Conservation (phyloP, 371 early-diverging fungal genomes). For the Mortierella polycephala region DNA sequence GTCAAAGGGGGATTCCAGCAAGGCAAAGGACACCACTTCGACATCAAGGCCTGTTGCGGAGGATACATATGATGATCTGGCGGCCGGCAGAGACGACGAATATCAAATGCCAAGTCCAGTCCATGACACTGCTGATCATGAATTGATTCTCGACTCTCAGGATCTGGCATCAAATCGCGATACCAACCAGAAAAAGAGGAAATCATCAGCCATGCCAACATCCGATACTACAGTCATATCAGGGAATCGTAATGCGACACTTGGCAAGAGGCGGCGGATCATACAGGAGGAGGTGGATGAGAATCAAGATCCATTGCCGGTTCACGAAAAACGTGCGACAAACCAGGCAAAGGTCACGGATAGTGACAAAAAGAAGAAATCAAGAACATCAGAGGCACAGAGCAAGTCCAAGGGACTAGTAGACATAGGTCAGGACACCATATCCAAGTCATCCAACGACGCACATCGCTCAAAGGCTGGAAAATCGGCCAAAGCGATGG, state of each 20-base stretch:
- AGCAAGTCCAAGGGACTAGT: neutral
- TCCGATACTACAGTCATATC: neutral
- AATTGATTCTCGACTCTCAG: neutral
- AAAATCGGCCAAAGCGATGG: neutral
- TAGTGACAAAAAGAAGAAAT: neutral
- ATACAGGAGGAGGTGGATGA: conserved; percentile 48
- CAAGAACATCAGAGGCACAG: neutral
- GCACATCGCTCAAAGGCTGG: neutral
- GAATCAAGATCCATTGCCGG: conserved; percentile 30
- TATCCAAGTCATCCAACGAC: neutral
- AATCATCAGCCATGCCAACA: neutral
- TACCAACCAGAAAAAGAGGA: conserved; percentile 5
- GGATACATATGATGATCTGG: conserved; percentile 13
- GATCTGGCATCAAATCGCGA: neutral
- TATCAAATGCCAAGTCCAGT: conserved; percentile 9
- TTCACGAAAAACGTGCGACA: neutral
- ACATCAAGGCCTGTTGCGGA: conserved; percentile 10
- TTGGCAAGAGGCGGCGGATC: conserved; percentile 28
- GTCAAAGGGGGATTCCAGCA: neutral
- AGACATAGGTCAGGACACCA: neutral
- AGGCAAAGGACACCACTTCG: neutral
- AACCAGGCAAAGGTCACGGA: neutral
- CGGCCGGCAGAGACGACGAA: neutral
- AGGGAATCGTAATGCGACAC: neutral
- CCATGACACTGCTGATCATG: neutral